Evolutionary conservation across 164 flowering plant species (phyloP).

Genomic region (Buxus sempervirens): DNA sequence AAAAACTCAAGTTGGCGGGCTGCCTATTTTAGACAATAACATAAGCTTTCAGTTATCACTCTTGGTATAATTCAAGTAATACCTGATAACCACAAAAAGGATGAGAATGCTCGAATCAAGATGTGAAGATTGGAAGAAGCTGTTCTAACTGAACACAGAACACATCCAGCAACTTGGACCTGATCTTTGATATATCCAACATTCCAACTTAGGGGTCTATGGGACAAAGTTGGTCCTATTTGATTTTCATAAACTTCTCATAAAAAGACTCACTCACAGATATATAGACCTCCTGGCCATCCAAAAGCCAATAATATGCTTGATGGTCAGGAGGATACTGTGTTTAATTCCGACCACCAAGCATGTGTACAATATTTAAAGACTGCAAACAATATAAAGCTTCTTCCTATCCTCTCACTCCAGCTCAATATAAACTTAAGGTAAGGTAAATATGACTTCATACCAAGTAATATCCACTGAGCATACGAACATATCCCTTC

Average conservation of each 20-base stretch:
- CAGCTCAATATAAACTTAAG: neutral
- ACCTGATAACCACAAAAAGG: neutral
- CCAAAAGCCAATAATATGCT: neutral
- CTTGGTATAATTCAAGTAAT: neutral
- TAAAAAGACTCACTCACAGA: neutral
- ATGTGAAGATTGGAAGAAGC: neutral
- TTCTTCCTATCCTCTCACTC: neutral
- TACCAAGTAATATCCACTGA: conserved; percentile 94
- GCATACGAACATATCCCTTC: conserved; percentile 62
- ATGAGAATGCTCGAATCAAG: neutral
- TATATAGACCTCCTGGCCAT: neutral
- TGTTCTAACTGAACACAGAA: neutral
- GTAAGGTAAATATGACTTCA: conserved; percentile 1
- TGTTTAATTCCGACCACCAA: neutral
- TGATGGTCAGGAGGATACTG: neutral
- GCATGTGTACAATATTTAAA: neutral
- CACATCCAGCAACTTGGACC: neutral
- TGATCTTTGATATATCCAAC: neutral
- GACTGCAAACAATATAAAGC: neutral
- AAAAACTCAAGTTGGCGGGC: conserved; percentile 84
- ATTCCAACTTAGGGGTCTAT: neutral
- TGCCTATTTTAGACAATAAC: conserved; percentile 43
- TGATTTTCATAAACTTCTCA: neutral
- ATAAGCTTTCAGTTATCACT: conserved; percentile 7
- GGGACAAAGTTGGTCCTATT: neutral